These are phyloP conservation scores for Ascochyta fabae DNA, from an alignment of 2,329 filamentous ascomycete genomes.

Conservation along the genomic window DNA sequence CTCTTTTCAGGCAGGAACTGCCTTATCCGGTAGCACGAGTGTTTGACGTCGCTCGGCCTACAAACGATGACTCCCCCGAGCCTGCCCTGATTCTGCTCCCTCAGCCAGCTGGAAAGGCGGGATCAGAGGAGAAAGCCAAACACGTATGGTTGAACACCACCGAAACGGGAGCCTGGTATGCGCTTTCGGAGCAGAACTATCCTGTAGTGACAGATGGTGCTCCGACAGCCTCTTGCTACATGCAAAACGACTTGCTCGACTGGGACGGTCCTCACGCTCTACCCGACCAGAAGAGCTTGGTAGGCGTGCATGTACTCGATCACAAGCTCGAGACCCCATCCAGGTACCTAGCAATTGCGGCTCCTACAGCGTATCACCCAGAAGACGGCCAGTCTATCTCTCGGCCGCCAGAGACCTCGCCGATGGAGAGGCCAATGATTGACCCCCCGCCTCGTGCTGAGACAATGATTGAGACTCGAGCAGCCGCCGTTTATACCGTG, in stretches of 20 bases:
- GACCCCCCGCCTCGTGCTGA: constrained; percentile 27
- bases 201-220: constrained; percentile 80
- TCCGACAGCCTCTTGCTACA: constrained; percentile 63
- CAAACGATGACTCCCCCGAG: constrained; percentile 69
- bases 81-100: constrained; percentile 83
- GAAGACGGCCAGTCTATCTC: constrained; percentile 30
- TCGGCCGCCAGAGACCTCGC: constrained; percentile 29
- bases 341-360: constrained; percentile 32
- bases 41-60: constrained; percentile 83
- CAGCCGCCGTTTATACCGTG: constrained; percentile 19
- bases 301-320: constrained; percentile 50
- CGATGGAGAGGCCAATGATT: constrained; percentile 27
- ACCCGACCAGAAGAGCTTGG: constrained; percentile 44
- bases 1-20: constrained; percentile 63
- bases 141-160: constrained; percentile 85
- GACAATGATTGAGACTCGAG: constrained; percentile 21
- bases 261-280: constrained; percentile 38
- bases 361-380: constrained; percentile 32
- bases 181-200: constrained; percentile 84
- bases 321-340: constrained; percentile 30
- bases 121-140: constrained; percentile 50
- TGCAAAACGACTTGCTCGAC: constrained; percentile 36
- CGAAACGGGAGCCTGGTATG: constrained; percentile 88
- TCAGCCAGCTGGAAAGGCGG: constrained; percentile 74
- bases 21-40: constrained; percentile 82